Evolutionary conservation across 805 yeast species (phyloP), one percentile per base, ranked within the genome.

Genomic region (Candida mattraensis): DNA sequence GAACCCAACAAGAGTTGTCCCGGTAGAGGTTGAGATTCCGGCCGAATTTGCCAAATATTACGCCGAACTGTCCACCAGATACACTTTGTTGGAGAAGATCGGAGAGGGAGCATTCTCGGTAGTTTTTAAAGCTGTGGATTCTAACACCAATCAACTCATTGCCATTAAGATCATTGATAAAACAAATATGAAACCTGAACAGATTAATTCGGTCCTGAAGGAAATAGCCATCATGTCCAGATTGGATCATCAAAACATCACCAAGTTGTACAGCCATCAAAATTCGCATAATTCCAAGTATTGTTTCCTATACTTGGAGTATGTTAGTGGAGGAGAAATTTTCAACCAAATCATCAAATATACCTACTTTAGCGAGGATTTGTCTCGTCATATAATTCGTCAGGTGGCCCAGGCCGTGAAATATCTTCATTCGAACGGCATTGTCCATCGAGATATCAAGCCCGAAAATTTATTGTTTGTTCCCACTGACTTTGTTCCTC

Each of bases 31-130:
- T n/a, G 28, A 18, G 19, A 32, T 35, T 14, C 45, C 47, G 14
- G 37, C 47, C 2, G 44, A 47, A 20, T 45, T 42, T 11, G 28
- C 46, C 5, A 44, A 30, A 2, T 58, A 48, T 28, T 61, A 61
- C 40, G 13, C 33, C 0, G 66, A 61, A 22, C 37, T 61, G 11
- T 48, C 57, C 4, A 16, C 36, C 3, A 37, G 64, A 13, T 63
- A 61, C 42, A 26, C 40, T 5, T 20, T 63, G 9, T 28, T 46
- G 7, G 57, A 53, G 15, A 56, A 59, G 40, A 63, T 83, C 12
- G 91, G 93, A 1, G 89, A 83, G 54, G 98, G 98, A 7, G 97
- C 97, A 0, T 89, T 91, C 56, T 86, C 95, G 3, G 72, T 76
- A 9, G 98, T 91, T 4, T 86, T 79, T 64, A 79, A 74, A 54